These are phyloP conservation scores for Ogataea henricii DNA, from an alignment of 805 yeast genomes.

Conservation along the genomic window DNA sequence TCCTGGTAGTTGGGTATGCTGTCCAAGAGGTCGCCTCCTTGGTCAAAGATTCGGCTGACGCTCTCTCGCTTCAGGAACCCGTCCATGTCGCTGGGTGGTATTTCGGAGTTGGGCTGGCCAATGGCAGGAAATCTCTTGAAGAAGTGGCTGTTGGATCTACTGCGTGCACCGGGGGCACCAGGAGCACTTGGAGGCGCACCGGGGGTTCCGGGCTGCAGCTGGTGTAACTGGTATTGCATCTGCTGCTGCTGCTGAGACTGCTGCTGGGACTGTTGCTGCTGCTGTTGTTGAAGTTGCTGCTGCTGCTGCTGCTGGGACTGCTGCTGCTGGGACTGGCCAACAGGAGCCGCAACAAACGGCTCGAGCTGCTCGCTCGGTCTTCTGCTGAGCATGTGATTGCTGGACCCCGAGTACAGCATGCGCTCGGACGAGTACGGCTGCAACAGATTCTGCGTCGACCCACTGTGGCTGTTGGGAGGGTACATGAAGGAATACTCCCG, in stretches of 20 bases:
- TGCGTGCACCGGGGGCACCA: slow-evolving; percentile 13
- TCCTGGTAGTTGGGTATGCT: slow-evolving; percentile 28
- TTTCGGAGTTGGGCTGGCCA: slow-evolving; percentile 29
- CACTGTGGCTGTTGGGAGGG: slow-evolving; percentile 24
- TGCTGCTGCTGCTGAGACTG: slow-evolving; percentile 24
- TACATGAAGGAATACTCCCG: slow-evolving; percentile 31
- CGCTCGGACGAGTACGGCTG: slow-evolving; percentile 33
- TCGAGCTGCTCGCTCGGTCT: slow-evolving; percentile 54
- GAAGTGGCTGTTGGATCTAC: slow-evolving; percentile 34
- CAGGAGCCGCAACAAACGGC: slow-evolving; percentile 42
- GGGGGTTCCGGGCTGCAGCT: slow-evolving; percentile 12
- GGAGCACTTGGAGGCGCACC: neutral
- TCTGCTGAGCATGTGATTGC: slow-evolving; percentile 35
- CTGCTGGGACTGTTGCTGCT: slow-evolving; percentile 15
- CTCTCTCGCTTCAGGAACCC: slow-evolving; percentile 39
- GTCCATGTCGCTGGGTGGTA: slow-evolving; percentile 37
- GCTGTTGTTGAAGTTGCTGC: slow-evolving; percentile 20
- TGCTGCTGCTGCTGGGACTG: slow-evolving; percentile 15
- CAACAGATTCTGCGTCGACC: slow-evolving; percentile 19
- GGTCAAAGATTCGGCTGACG: slow-evolving; percentile 31
- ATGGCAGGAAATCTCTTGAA: slow-evolving; percentile 34
- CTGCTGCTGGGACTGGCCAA: neutral
- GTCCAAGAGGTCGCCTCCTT: slow-evolving; percentile 30
- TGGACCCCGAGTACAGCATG: slow-evolving; percentile 20
- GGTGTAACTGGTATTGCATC: slow-evolving; percentile 17